These are phyloP conservation scores for Phytophthora melonis DNA, from an alignment of 352 stramenopile species.

Conservation along the genomic window DNA sequence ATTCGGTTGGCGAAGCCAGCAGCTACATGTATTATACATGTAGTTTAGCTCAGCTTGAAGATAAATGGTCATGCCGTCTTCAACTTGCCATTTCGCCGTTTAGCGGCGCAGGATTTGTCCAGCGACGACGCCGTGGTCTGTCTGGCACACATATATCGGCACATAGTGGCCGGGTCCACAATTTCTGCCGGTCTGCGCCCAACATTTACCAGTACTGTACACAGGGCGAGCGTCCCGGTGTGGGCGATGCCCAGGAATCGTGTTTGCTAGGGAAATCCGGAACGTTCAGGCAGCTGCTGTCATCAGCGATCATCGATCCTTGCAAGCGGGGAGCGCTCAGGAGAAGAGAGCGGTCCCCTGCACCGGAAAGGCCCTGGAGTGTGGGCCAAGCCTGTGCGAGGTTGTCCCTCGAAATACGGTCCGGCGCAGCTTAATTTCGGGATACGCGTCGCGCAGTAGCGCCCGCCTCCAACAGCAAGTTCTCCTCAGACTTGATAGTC, in stretches of 20 bases:
- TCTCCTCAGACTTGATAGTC: no score
- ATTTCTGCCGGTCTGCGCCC: conserved; percentile 16
- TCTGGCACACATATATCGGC: conserved; percentile 20
- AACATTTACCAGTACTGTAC: no score
- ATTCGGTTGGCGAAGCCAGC: conserved; percentile 6
- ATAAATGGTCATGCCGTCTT: conserved; percentile 2
- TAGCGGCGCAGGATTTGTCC: conserved; percentile 8
- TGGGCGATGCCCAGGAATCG: conserved; percentile 1
- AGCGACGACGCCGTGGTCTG: conserved; percentile 14
- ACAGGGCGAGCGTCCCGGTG: neutral
- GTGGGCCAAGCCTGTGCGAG: neutral
- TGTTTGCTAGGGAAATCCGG: conserved; percentile 28
- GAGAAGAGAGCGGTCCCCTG: conserved; percentile 24
- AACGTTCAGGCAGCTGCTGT: conserved; percentile 28
- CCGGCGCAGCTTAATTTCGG: conserved; percentile 11
- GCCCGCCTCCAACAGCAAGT: no score
- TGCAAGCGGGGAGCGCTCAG: conserved; percentile 8
- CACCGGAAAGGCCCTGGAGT: conserved; percentile 17
- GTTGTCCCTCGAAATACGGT: conserved; percentile 23
- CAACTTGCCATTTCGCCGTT: conserved; percentile 11
- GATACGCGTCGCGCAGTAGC: neutral
- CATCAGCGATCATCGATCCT: conserved; percentile 25
- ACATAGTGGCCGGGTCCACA: conserved; percentile 5
- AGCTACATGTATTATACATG: conserved; percentile 5
- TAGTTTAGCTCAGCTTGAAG: conserved; percentile 20